phyloP scores from a whole-genome alignment of 768 basidiomycete species.

The Pluteus cervinus region DNA sequence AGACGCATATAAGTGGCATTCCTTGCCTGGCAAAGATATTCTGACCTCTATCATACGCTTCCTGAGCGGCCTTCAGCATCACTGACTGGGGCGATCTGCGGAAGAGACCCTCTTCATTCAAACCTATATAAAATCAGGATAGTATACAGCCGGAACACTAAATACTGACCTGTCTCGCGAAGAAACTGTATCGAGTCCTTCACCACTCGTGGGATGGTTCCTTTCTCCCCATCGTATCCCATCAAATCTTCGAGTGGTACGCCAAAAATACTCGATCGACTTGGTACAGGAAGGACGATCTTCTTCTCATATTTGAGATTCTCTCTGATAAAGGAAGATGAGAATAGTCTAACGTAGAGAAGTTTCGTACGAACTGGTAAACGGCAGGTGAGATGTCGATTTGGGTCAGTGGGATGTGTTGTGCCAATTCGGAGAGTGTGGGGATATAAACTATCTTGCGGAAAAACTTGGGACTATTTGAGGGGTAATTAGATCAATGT shows the following conservation, averaged over 20 bases:
- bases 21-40: background rate
- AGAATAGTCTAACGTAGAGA: background rate
- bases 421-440: slow-evolving; percentile 74
- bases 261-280: slow-evolving; percentile 65
- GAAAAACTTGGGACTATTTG: slow-evolving; percentile 80
- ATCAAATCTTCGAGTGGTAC: slow-evolving; percentile 79
- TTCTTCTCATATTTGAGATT: slow-evolving; percentile 69
- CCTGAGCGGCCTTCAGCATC: slow-evolving; percentile 66
- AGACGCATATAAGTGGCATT: slow-evolving; percentile 6
- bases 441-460: slow-evolving; percentile 73
- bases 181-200: slow-evolving; percentile 71
- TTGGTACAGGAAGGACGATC: slow-evolving; percentile 59
- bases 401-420: slow-evolving; percentile 76
- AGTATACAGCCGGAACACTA: no score
- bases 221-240: slow-evolving; percentile 80
- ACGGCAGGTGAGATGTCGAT: slow-evolving; percentile 82
- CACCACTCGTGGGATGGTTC: slow-evolving; percentile 75
- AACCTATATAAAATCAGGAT: slow-evolving; percentile 30
- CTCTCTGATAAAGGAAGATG: slow-evolving; percentile 43
- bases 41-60: slow-evolving; percentile 79
- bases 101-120: slow-evolving; percentile 77
- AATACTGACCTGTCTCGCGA: slow-evolving; percentile 44
- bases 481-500: background rate
- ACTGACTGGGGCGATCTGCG: slow-evolving; percentile 72
- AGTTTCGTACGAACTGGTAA: slow-evolving; percentile 54